Base-by-base conservation (phyloP, 208 protist species). In the Crithidia expoeki region DNA sequence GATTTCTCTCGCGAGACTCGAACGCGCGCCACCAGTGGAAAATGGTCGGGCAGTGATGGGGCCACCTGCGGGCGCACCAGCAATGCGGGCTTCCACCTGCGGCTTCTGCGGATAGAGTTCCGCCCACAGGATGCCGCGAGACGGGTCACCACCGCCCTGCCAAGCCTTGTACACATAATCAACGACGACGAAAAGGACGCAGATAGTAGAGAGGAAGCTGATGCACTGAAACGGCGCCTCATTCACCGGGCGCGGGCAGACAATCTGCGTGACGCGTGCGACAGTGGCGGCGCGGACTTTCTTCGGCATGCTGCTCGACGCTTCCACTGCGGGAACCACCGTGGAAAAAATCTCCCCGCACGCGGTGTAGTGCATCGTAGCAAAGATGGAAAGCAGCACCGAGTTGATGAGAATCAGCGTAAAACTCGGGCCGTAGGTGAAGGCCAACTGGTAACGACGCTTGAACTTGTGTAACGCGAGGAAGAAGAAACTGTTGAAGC, bases 131-230 rank as follows among this genome's bases (percentile, higher is more conserved):
- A 93, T 79, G n/a, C 88, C 90, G 9, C 90, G 86, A 19, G 73
- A 56, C 14, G 87, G 85, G 69, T 95, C 83, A 42, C 83, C 90
- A 30, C 80, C 80, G 30, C 67, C 72, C 17, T 38, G 62, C 14
- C 38, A 38, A 7, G 55, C 38, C 75, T 93, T 95, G 73, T 93
- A 95, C 21, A 60, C 57, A 61, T 95, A 93, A 62, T 95, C 90
- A 21, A 82, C 23, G 1, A 44, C 27, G 2, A 93, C 73, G 46
- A 93, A 92, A 25, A 70, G 28, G 2, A 87, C n/a, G 58, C 81
- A 79, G 19, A 90, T 63, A 17, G 65, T 46, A 55, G 72, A 81
- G 25, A 93, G 58, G 14, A 85, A 74, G 7, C 44, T 32, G 28
- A 92, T 57, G 36, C 75, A 68, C 10, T 42, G 36, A 32, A 87